Base-by-base conservation (phyloP, 768 basidiomycete genomes). In the Phanerodontia chrysosporium region DNA sequence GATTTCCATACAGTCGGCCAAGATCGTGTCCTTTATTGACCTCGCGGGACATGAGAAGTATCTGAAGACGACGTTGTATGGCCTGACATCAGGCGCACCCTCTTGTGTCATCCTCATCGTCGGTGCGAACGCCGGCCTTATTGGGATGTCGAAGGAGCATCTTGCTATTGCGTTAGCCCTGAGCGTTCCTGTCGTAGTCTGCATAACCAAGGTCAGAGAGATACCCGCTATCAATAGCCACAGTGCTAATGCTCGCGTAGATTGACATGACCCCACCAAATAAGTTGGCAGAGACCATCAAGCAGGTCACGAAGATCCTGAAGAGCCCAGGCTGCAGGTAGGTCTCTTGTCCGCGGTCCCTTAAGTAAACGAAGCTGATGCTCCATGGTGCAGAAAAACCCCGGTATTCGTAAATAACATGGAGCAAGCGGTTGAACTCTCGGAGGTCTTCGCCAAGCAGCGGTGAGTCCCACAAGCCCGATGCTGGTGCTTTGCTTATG, bases 191-290 rank as follows among this genome's bases (percentile, higher is more conserved):
- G 86, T 99, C 22, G 85, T 93, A 10, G 90, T 95, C 45, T 94
- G 93, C 70, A 88, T 98, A 58, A 98, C 96, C 3, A 98, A 98
- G 82, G 92, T 90, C 60, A 48, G 70, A 28, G n/a, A n/a, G n/a
- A n/a, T n/a, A n/a, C n/a, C n/a, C n/a, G n/a, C n/a, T n/a, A n/a
- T n/a, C n/a, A n/a, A 16, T 29, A 18, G 22, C 44, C 46, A n/a
- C 27, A 3, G 28, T 45, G 44, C 18, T 8, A 8, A 22, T 3
- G 27, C 7, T 21, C 45, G 18, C 4, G 39, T 4, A 89, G 93
- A 90, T 97, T 66, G 97, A 98, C 70, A 98, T 97, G 96, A 98
- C 96, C 0, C 97, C 97, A 5, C 80, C 88, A 12, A 92, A 96
- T 62, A 87, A 95, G 30, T 81, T 95, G 49, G 85, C 84, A n/a